phyloP scores from a whole-genome alignment of 805 yeast species.

The Huiozyma sinensis region DNA sequence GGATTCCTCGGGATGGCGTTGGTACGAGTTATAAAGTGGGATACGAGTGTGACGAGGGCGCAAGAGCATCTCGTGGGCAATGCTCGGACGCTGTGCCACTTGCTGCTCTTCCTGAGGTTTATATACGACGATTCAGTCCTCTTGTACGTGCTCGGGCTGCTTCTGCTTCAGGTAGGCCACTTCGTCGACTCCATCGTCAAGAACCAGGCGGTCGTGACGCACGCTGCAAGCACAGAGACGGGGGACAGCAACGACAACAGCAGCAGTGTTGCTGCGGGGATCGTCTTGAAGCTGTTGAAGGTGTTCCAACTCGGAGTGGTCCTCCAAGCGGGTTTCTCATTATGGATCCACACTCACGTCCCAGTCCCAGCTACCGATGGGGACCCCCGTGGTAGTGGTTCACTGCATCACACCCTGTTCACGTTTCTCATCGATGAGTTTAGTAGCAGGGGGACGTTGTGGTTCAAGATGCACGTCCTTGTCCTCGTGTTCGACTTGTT shows the following conservation, averaged over 20 bases:
- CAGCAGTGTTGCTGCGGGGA: constrained; percentile 1
- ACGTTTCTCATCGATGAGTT: constrained; percentile 1
- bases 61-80: not conserved
- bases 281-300: constrained; percentile 10
- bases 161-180: constrained; percentile 6
- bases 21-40: not conserved
- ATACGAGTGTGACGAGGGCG: not conserved
- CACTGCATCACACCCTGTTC: not conserved
- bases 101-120: constrained; percentile 12
- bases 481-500: not conserved
- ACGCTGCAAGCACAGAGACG: constrained; percentile 3
- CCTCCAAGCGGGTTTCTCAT: constrained; percentile 5
- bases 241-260: not conserved
- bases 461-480: not conserved
- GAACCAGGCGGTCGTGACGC: not conserved
- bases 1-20: not conserved
- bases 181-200: constrained; percentile 3
- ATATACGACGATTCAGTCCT: constrained; percentile 15
- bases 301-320: constrained; percentile 9
- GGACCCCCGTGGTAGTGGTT: not conserved
- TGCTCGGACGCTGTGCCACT: not conserved
- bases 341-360: not conserved
- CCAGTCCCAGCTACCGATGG: not conserved
- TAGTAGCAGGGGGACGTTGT: not conserved
- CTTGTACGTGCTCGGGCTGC: constrained; percentile 10